phyloP scores from a whole-genome alignment of 192 early-diverging fungal species.

The Cetraspora pellucida region DNA sequence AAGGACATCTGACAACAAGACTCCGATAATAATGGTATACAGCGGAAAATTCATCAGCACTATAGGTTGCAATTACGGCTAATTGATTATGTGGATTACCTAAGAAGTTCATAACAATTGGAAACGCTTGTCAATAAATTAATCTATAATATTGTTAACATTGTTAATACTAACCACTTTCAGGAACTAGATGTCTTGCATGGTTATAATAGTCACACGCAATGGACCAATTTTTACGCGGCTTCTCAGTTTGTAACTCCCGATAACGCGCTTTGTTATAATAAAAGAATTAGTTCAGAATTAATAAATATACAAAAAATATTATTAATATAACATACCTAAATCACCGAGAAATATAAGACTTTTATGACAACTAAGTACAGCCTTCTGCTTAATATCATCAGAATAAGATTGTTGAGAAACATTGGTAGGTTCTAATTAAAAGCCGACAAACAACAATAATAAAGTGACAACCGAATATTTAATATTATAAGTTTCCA shows the following conservation, averaged over 20 bases:
- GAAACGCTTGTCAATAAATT: not conserved
- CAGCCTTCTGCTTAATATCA: constrained; percentile 39
- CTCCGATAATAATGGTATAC: constrained; percentile 54
- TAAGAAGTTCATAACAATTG: not conserved
- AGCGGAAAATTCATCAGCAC: constrained; percentile 49
- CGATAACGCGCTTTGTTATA: constrained; percentile 58
- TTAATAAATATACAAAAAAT: constrained; percentile 9
- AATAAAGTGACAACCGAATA: not conserved
- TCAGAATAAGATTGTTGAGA: constrained; percentile 30
- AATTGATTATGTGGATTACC: constrained; percentile 79
- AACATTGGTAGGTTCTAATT: constrained; percentile 34
- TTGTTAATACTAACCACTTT: constrained; percentile 40
- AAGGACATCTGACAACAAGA: constrained; percentile 50
- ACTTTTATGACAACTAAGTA: constrained; percentile 52
- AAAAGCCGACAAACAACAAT: not conserved
- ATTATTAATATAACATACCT: constrained; percentile 41
- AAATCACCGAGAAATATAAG: constrained; percentile 72
- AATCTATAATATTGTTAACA: not conserved
- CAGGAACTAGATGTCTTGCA: constrained; percentile 61
- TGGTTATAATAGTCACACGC: constrained; percentile 67
- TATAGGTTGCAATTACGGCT: constrained; percentile 68
- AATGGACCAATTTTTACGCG: constrained; percentile 57
- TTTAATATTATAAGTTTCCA: not conserved
- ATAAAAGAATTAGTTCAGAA: not conserved
- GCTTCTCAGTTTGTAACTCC: constrained; percentile 57